Evolutionary conservation across 805 yeast species (phyloP).

Genomic region (Candida morakotiae): DNA sequence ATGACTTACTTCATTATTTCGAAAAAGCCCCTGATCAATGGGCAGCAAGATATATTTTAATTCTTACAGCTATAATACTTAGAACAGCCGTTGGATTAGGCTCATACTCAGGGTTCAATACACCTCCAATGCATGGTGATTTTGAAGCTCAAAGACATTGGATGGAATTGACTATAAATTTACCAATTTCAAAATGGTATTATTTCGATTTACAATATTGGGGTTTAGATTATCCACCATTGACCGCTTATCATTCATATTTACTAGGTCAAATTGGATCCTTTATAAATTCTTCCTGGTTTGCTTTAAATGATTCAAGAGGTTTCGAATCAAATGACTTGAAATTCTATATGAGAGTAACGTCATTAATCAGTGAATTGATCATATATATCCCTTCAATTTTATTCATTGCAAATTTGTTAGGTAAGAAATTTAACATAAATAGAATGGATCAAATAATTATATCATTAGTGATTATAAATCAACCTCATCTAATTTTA

Average conservation of each 20-base stretch:
- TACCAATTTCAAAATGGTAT: constrained; percentile 81
- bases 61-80: constrained; percentile 68
- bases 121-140: constrained; percentile 86
- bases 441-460: constrained; percentile 73
- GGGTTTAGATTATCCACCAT: constrained; percentile 97
- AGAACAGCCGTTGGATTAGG: constrained; percentile 89
- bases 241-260: constrained; percentile 92
- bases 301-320: constrained; percentile 65
- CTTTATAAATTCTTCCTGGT: constrained; percentile 67
- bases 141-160: constrained; percentile 98
- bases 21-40: constrained; percentile 83
- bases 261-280: constrained; percentile 70
- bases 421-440: constrained; percentile 53
- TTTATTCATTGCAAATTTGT: constrained; percentile 62
- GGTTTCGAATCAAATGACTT: constrained; percentile 67
- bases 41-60: constrained; percentile 77
- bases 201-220: constrained; percentile 85
- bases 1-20: constrained; percentile 75
- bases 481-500: constrained; percentile 77
- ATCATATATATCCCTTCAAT: constrained; percentile 77
- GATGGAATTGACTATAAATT: constrained; percentile 83
- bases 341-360: constrained; percentile 80
- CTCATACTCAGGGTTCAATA: constrained; percentile 68
- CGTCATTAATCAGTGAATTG: constrained; percentile 74
- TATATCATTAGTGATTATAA: constrained; percentile 71